Evolutionary conservation across 2,329 filamentous ascomycete species (phyloP).

Genomic region (Aspergillus japonicus): DNA sequence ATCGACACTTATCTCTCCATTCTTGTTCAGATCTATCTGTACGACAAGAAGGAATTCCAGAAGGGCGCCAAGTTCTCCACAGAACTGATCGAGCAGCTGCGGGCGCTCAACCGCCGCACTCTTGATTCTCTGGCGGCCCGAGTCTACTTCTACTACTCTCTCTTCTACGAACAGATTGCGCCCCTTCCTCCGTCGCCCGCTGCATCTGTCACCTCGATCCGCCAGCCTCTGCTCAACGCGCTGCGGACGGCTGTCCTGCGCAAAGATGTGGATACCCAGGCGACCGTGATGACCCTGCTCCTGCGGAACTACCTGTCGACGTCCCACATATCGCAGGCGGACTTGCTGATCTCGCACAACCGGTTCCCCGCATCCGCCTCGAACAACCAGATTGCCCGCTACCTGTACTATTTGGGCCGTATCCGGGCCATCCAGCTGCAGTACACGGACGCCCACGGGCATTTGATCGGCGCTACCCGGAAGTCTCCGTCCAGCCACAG

Average conservation of each 20-base stretch:
- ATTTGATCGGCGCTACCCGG: conserved; percentile 86
- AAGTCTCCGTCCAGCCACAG: conserved; percentile 90
- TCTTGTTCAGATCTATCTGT: conserved; percentile 80
- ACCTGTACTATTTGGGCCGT: conserved; percentile 94
- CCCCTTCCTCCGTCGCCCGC: conserved; percentile 85
- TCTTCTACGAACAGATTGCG: conserved; percentile 89
- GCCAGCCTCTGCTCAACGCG: conserved; percentile 80
- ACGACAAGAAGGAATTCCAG: conserved; percentile 78
- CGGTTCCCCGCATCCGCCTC: conserved; percentile 91
- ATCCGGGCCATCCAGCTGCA: conserved; percentile 94
- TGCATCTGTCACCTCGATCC: conserved; percentile 81
- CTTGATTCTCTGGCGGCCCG: conserved; percentile 91
- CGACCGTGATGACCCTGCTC: conserved; percentile 89
- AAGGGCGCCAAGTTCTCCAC: conserved; percentile 81
- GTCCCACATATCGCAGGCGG: conserved; percentile 94
- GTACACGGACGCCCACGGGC: conserved; percentile 95
- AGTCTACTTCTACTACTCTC: conserved; percentile 95
- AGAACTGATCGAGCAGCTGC: conserved; percentile 78
- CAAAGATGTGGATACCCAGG: conserved; percentile 96
- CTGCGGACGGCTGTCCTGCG: conserved; percentile 92
- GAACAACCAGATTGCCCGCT: conserved; percentile 97
- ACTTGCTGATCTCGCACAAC: conserved; percentile 92
- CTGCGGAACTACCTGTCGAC: conserved; percentile 95
- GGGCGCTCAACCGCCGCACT: conserved; percentile 86
- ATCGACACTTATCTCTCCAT: conserved; percentile 87